Percentiles rank a stretch among this genome's conserved stretches.
These are phyloP conservation scores for Hamamelis virginiana DNA, from an alignment of 164 flowering plant genomes.

Conservation along the genomic window DNA sequence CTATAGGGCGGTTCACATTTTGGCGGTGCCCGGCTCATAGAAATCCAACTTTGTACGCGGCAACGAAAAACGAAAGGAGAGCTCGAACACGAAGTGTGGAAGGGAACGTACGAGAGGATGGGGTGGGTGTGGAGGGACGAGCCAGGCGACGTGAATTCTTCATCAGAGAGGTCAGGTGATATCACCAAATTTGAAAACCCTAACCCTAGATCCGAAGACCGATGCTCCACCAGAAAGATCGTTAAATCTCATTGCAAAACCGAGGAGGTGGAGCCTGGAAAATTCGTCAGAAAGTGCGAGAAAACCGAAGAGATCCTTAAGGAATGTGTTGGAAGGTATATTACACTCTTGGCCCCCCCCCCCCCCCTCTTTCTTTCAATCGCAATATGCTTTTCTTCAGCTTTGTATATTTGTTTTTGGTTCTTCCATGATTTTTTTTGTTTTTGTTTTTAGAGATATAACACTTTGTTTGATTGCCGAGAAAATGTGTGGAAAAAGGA, in stretches of 20 bases:
- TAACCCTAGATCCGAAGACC: conserved; percentile 23
- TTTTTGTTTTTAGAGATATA: not conserved
- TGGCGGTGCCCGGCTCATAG: too few species aligned
- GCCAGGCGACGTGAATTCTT: conserved; percentile 10
- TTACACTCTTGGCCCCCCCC: not conserved
- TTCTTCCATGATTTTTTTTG: too few species aligned
- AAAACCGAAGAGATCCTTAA: conserved; percentile 68
- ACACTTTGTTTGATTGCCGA: not conserved
- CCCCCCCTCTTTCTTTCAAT: not conserved
- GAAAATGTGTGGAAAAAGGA: not conserved
- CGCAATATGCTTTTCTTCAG: too few species aligned
- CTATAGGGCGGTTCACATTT: too few species aligned
- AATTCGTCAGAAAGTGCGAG: conserved; percentile 80
- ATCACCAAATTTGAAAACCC: conserved; percentile 10
- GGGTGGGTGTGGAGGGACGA: conserved; percentile 78
- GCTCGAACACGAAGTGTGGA: too few species aligned
- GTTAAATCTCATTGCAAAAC: conserved; percentile 69
- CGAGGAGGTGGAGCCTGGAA: conserved; percentile 88
- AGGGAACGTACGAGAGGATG: conserved; percentile 32
- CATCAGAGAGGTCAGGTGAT: conserved; percentile 15
- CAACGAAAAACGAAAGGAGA: too few species aligned
- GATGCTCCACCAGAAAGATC: conserved; percentile 56
- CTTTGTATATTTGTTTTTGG: not conserved
- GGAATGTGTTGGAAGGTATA: conserved; percentile 72
- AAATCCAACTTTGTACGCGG: too few species aligned